Evolutionary conservation across 441 rosid species (phyloP).

Genomic region (Erysimum pusillum): DNA sequence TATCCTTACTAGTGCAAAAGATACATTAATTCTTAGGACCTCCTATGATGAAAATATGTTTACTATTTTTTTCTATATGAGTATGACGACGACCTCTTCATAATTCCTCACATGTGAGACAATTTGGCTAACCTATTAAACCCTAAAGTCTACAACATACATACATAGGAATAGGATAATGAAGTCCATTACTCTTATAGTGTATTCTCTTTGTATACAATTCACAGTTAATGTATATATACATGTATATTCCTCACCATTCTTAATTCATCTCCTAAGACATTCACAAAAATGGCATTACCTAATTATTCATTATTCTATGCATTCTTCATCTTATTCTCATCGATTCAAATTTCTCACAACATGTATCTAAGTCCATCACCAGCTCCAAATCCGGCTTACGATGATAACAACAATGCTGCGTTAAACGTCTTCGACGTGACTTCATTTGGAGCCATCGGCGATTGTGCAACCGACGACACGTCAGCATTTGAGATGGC

Average conservation of each 20-base stretch:
- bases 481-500: constrained; percentile 52
- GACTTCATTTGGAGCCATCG: constrained; percentile 51
- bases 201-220: constrained; percentile 35
- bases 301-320: constrained; percentile 14
- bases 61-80: background rate
- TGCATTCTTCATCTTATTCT: constrained; percentile 25
- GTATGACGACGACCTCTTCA: constrained; percentile 9
- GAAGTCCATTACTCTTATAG: constrained; percentile 15
- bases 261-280: constrained; percentile 13
- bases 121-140: constrained; percentile 43
- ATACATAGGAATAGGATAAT: constrained; percentile 35
- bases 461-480: constrained; percentile 49
- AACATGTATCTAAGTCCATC: constrained; percentile 32
- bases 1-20: background rate
- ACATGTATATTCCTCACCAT: background rate
- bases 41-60: too few species aligned
- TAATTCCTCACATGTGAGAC: constrained; percentile 31
- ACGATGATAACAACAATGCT: constrained; percentile 8
- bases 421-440: constrained; percentile 45
- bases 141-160: constrained; percentile 29
- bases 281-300: too few species aligned
- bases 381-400: constrained; percentile 43
- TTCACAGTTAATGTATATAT: background rate
- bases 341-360: background rate
- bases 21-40: background rate